Conservation (phyloP, 768 basidiomycete genomes). For the Dentipellis fragilis region DNA sequence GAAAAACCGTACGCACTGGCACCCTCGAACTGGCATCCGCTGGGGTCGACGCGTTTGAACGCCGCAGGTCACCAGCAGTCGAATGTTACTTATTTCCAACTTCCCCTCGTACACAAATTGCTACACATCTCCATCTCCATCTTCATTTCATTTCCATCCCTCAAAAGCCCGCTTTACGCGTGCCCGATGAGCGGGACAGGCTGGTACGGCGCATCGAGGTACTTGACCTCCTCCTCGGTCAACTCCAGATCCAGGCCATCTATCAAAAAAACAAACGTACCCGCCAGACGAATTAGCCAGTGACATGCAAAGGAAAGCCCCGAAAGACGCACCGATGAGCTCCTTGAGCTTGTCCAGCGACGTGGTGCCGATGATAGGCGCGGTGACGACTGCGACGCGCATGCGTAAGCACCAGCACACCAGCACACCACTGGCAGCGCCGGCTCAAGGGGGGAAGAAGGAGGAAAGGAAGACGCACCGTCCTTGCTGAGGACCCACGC, state of each 20-base stretch:
- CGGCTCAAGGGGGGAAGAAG: too few relatives aligned
- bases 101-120: background rate
- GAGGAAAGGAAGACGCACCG: slow-evolving; percentile 4
- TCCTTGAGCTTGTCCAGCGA: slow-evolving; percentile 2
- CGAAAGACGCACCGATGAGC: background rate
- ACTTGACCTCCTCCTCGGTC: background rate
- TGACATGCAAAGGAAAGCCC: too few relatives aligned
- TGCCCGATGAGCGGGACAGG: background rate
- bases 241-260: background rate
- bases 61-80: too few relatives aligned
- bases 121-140: background rate
- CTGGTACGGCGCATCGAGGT: background rate
- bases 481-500: slow-evolving; percentile 23
- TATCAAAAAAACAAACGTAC: too few relatives aligned
- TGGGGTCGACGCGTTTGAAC: too few relatives aligned
- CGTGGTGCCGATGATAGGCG: slow-evolving; percentile 1
- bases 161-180: background rate
- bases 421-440: too few relatives aligned
- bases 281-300: too few relatives aligned
- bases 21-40: too few relatives aligned
- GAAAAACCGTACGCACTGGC: too few relatives aligned
- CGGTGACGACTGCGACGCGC: background rate
- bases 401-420: too few relatives aligned
- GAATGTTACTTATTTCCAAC: too few relatives aligned
- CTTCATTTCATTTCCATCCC: background rate